A percentile compares a stretch with the other conserved stretches of the same genome.
These are phyloP conservation scores for Aspergillus texensis DNA, from an alignment of 2,329 filamentous ascomycete genomes.

Conservation along the genomic window DNA sequence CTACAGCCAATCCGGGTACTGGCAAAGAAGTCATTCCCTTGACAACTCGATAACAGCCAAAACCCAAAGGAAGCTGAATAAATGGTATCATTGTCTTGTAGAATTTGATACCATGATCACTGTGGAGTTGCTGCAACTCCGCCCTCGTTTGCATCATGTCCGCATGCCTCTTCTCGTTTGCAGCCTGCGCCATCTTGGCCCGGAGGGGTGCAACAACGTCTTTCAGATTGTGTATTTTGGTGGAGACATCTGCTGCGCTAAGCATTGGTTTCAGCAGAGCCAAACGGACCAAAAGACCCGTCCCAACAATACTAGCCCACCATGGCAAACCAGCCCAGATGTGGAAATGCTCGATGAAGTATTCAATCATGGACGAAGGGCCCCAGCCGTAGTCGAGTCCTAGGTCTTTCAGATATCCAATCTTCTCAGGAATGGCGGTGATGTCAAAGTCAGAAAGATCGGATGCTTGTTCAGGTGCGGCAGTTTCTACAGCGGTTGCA, in stretches of 20 bases:
- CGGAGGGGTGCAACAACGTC: constrained; percentile 60
- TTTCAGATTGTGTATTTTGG: constrained; percentile 64
- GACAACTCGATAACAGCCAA: constrained; percentile 77
- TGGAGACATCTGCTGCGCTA: constrained; percentile 61
- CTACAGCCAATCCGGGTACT: constrained; percentile 74
- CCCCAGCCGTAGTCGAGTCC: constrained; percentile 89
- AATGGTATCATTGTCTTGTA: constrained; percentile 59
- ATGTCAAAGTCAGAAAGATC: constrained; percentile 37
- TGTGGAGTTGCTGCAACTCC: constrained; percentile 56
- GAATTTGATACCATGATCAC: constrained; percentile 57
- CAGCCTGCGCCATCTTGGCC: constrained; percentile 54
- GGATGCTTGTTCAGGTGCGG: constrained; percentile 18
- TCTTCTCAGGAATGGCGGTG: constrained; percentile 68
- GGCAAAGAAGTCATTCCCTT: constrained; percentile 75
- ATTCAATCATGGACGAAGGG: constrained; percentile 73
- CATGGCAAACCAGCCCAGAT: constrained; percentile 75
- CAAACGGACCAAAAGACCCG: constrained; percentile 66
- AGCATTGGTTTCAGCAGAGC: constrained; percentile 68
- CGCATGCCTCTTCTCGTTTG: constrained; percentile 49
- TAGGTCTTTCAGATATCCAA: constrained; percentile 80
- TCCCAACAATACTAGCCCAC: constrained; percentile 73
- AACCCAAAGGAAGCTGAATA: constrained; percentile 71
- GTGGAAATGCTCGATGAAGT: constrained; percentile 79
- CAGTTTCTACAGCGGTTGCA: constrained; percentile 10
- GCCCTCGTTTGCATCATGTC: constrained; percentile 50